Base-by-base conservation (phyloP, 352 stramenopile species). In the Phytopythium sindhum region DNA sequence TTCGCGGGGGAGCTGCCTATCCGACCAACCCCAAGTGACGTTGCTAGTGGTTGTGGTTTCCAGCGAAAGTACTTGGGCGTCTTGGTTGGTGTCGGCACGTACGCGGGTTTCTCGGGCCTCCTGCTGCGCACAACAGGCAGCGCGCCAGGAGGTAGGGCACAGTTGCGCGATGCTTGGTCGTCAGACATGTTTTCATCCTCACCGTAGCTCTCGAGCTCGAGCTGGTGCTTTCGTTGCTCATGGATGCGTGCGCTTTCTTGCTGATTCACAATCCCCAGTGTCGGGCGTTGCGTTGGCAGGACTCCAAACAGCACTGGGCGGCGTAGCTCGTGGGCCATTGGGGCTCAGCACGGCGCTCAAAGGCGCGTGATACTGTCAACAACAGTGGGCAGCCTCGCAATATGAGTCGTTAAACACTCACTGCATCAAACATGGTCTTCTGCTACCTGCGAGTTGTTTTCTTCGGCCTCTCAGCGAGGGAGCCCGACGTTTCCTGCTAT, bases 61-160 rank as follows among this genome's bases (percentile, higher is more conserved):
- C 78, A 90, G 23, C 79, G 74, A 58, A 89, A 90, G 61, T 90
- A 90, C 55, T 79, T 68, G 0, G 80, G 81, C 0, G 80, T 89
- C 31, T 78, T 75, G 8, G 77, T 73, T 12, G 81, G 79, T 1
- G 55, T 72, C 12, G 74, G 64, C 1, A 78, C 48, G 64, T 86
- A 89, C 6, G 42, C 31, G 8, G 35, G 45, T 50, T 84, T 89
- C 28, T 80, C 62, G 0, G 68, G 64, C 2, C 77, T 68, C 3
- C 74, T 69, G 33, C 76, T 87, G 12, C 76, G 69, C 17, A 90
- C 66, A 35, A 77, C 71, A n/a, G 81, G 81, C 2, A 90, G 68
- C n/a, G 68, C 78, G 39, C 81, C 80, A 19, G 75, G 45, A 33
- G 73, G 75, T 0, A 81, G 53, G 29, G 70, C 31, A 39, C 14